These are phyloP conservation scores for Ceriops zippeliana DNA, from an alignment of 345 rosid species.

Conservation along the genomic window DNA sequence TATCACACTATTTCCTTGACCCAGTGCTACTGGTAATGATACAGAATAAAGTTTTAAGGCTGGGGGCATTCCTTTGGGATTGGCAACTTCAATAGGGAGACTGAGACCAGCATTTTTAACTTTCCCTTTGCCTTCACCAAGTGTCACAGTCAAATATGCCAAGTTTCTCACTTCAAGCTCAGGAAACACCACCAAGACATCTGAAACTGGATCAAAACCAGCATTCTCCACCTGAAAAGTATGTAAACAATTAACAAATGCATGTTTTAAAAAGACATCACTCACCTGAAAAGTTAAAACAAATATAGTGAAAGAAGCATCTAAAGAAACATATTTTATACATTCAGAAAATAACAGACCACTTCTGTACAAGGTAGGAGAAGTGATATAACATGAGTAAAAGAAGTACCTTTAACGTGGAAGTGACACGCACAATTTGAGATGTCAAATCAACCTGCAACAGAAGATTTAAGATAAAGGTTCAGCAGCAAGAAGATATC, in stretches of 20 bases:
- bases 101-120: conserved; percentile 34
- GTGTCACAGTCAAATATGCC: conserved; percentile 56
- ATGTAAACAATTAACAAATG: neutral
- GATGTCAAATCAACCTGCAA: conserved; percentile 84
- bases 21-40: conserved; percentile 52
- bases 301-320: neutral
- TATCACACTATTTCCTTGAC: conserved; percentile 55
- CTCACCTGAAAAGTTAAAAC: too few species aligned
- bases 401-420: conserved; percentile 64
- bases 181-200: conserved; percentile 65
- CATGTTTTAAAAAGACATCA: neutral
- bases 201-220: conserved; percentile 63
- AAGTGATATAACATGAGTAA: neutral
- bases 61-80: conserved; percentile 54
- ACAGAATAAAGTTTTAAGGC: conserved; percentile 56
- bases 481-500: conserved; percentile 9
- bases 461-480: neutral
- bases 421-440: conserved; percentile 63
- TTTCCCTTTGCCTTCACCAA: conserved; percentile 70
- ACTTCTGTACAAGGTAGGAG: neutral
- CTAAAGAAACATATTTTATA: neutral
- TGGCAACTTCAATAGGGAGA: conserved; percentile 45
- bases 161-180: conserved; percentile 61
- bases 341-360: too few species aligned
- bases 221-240: conserved; percentile 56